Evolutionary conservation across 805 yeast species (phyloP), one percentile per base, ranked within the genome.

Genomic region (Kodamaea hsintzibuensis): DNA sequence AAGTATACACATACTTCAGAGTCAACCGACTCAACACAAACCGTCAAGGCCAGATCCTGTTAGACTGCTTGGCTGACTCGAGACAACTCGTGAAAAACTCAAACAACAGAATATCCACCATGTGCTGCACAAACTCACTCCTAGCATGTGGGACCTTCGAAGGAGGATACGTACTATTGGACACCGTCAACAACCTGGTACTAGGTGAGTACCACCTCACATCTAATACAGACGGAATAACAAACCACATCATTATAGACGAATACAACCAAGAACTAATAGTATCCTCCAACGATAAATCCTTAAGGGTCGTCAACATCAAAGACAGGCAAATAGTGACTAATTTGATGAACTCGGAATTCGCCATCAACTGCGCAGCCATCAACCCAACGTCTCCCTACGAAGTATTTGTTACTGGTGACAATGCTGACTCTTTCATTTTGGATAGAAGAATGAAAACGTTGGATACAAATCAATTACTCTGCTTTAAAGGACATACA

Each of bases 71-170:
- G 3, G 57, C 76, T 7, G 79, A 74, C 56, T 69, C 80, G 4
- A 58, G 74, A 38, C 50, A 55, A 19, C 62, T 70, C 16, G 44
- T 53, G 12, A 56, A 54, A 14, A 70, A 69, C 54, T 60, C 72
- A 12, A 71, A 67, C 60, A 71, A 79, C 60, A 66, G 80, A 50
- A 68, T 82, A 1, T 78, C 86, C 1, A 77, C 85, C 1, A 59
- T 82, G 56, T 68, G 80, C 5, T 74, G 82, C 42, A 69, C 79
- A 14, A 62, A 71, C 14, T 69, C 69, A 5, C 62, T 71, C 19
- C 63, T 82, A 16, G 79, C 75, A 8, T 77, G 82, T 9, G 88
- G 88, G 1, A 81, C 86, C 0, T 77, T 81, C 52, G 77, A 76
- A 48, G 88, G 88, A 1, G 79, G 82, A 12, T 71, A 74, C 53